Conservation (phyloP, 371 early-diverging fungal genomes). For the Coemansia sp. region DNA sequence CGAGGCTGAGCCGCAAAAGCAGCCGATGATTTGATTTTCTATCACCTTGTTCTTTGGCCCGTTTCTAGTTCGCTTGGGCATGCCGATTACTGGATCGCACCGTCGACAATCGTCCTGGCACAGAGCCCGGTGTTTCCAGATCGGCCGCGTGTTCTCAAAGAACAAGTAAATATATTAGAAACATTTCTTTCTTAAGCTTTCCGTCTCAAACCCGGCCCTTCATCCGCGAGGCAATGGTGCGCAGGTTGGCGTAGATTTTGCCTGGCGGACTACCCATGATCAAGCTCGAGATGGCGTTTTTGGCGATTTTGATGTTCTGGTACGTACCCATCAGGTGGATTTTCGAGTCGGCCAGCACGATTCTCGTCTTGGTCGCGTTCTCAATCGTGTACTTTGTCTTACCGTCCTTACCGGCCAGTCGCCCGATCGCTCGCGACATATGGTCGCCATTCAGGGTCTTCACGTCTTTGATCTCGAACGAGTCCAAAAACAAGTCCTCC, state of each 20-base stretch:
- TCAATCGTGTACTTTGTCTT: constrained; percentile 97
- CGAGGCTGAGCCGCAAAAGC: no score
- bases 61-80: no score
- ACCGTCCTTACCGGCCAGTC: constrained; percentile 98
- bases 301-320: constrained; percentile 96
- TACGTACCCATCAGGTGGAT: constrained; percentile 96
- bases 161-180: no score
- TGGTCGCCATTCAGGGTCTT: constrained; percentile 96
- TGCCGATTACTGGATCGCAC: no score
- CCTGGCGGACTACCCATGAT: constrained; percentile 98
- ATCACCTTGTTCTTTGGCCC: no score
- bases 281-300: constrained; percentile 92
- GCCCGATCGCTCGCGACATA: constrained; percentile 97
- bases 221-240: constrained; percentile 86
- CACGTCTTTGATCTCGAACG: constrained; percentile 98
- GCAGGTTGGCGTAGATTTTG: constrained; percentile 92
- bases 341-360: constrained; percentile 96
- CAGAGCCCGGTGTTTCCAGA: no score
- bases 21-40: no score
- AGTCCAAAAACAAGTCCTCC: constrained; percentile 94
- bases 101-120: no score
- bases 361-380: constrained; percentile 94
- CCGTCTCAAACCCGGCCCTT: constrained; percentile 71
- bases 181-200: no score
- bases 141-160: no score